A percentile compares a stretch with the other conserved stretches of the same genome.
Conservation (phyloP, 2,329 filamentous ascomycete genomes). For the Pseudocercospora musae region DNA sequence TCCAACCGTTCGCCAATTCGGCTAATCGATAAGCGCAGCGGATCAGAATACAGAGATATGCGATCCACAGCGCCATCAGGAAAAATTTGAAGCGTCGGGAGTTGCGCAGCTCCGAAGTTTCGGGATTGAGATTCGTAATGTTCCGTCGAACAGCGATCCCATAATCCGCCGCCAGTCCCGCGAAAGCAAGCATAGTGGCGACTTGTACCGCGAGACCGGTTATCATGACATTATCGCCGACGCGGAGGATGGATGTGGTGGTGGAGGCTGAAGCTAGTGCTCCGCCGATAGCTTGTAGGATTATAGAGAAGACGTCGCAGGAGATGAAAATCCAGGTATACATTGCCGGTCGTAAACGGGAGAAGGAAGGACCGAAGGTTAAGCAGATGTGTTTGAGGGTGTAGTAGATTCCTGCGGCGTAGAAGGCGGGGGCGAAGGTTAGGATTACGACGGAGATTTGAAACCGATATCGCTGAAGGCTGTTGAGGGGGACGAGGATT, state of each 20-base stretch:
- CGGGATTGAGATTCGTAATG: conserved; percentile 22
- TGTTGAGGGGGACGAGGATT: too few species aligned
- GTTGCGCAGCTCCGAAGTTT: conserved; percentile 37
- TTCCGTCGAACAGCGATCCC: conserved; percentile 23
- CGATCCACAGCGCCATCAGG: conserved; percentile 24
- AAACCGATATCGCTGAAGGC: conserved; percentile 43
- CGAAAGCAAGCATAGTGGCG: conserved; percentile 50
- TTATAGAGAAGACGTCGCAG: conserved; percentile 58
- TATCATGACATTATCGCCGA: conserved; percentile 56
- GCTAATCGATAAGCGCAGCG: conserved; percentile 32
- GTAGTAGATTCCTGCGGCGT: conserved; percentile 47
- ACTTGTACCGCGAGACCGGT: conserved; percentile 59
- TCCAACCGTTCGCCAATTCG: conserved; percentile 30
- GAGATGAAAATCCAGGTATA: conserved; percentile 58
- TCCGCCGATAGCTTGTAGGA: conserved; percentile 57
- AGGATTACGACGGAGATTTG: conserved; percentile 45
- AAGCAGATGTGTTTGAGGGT: conserved; percentile 40
- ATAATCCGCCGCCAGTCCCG: conserved; percentile 41
- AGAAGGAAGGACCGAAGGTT: conserved; percentile 38
- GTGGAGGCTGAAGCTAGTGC: conserved; percentile 54
- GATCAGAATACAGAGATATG: conserved; percentile 29
- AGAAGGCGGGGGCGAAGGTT: conserved; percentile 45
- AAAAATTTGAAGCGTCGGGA: conserved; percentile 29
- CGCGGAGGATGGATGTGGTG: conserved; percentile 40
- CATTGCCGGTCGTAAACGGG: conserved; percentile 25